Evolutionary conservation across 2,329 filamentous ascomycete genomes (phyloP), one percentile per base, ranked within the genome.

Genomic region (Scleromitrula shiraiana): DNA sequence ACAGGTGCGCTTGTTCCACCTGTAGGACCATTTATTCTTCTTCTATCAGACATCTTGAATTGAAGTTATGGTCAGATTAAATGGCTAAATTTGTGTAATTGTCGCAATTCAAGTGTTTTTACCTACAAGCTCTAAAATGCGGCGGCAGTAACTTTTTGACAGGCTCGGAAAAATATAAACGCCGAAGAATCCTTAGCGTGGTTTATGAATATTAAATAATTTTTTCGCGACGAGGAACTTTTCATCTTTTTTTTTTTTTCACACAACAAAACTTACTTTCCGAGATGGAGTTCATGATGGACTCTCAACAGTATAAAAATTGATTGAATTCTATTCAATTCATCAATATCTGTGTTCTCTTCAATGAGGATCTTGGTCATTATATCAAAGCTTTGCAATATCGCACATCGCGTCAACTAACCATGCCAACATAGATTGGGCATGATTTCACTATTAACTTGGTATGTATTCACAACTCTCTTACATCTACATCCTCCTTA

Each of bases 1-100:
- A 88, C 69, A 1, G 89, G 88, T 14, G 88, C 78, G 27, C 76
- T 69, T 7, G 89, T 97, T 23, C 80, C 78, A 45, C 87, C 86
- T 33, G 81, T 73, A 6, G 93, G 93, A 5, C 88, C 88, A 68
- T 97, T 97, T 57, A 95, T 82, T 59, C 93, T 82, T 69, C 91
- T 83, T 66, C 90, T 80, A 66, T 98, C 93, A 49, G 84, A 73
- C 85, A 90, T 89, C 48, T 59, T 58, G 49, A 23, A 10, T 22
- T 32, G 10, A 41, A 23, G 17, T 24, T 26, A 15, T 45, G 15
- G 23, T 36, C 30, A 7, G 19, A 23, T 17, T 10, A 9, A 17
- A 17, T 19, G 19, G 29, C 8, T 7, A 6, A 19, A 24, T 32
- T 20, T 30, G 23, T 37, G 20, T 9, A 17, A 19, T 37, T 20